These are phyloP conservation scores for Mycena indigotica DNA, from an alignment of 768 basidiomycete species.

Conservation along the genomic window DNA sequence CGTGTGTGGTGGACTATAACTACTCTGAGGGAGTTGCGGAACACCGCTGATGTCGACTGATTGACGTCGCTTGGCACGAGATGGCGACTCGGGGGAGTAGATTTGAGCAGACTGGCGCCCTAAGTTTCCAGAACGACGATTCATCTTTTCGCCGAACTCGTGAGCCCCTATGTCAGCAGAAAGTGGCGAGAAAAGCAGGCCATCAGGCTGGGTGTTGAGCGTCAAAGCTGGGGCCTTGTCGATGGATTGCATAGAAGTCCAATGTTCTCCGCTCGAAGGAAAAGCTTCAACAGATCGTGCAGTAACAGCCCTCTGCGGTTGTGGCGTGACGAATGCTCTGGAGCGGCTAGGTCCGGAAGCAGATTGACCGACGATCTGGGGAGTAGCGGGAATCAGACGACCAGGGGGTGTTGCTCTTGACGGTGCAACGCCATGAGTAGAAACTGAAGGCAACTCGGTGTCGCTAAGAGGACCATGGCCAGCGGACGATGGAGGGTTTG, in stretches of 20 bases:
- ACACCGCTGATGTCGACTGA: slow-evolving; percentile 7
- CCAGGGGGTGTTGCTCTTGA: slow-evolving; percentile 19
- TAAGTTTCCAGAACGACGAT: slow-evolving; percentile 7
- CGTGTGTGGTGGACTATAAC: slow-evolving; percentile 5
- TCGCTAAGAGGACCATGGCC: slow-evolving; percentile 22
- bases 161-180: slow-evolving; percentile 10
- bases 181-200: slow-evolving; percentile 6
- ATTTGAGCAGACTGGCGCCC: slow-evolving; percentile 25
- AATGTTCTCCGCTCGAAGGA: not conserved
- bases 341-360: not conserved
- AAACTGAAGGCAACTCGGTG: slow-evolving; percentile 23
- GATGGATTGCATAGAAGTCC: slow-evolving; percentile 11
- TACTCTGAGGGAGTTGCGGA: slow-evolving; percentile 15
- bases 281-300: slow-evolving; percentile 13
- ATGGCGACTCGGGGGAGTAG: slow-evolving; percentile 16
- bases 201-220: slow-evolving; percentile 11
- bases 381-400: slow-evolving; percentile 14
- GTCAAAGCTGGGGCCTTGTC: slow-evolving; percentile 10
- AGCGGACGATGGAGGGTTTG: slow-evolving; percentile 20
- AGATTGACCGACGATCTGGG: slow-evolving; percentile 10
- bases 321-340: slow-evolving; percentile 3
- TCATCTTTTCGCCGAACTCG: slow-evolving; percentile 1
- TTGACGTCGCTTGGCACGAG: slow-evolving; percentile 15
- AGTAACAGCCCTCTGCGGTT: slow-evolving; percentile 1
- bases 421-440: slow-evolving; percentile 17